Base-by-base conservation (phyloP, 768 basidiomycete species). In the Butyriboletus loyo region DNA sequence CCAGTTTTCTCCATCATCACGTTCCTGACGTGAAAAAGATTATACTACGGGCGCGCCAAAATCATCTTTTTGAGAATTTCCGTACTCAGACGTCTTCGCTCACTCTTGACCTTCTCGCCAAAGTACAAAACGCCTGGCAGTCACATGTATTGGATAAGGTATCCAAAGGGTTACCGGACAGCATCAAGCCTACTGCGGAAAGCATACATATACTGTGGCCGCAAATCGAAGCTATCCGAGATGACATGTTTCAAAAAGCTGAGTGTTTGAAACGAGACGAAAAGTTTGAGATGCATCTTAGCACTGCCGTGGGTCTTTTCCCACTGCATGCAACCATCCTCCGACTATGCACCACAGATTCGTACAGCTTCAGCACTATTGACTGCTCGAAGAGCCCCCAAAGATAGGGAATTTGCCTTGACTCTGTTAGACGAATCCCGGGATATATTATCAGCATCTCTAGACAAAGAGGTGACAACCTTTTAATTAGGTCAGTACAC, bases 261-360 rank as follows among this genome's bases (percentile, higher is more conserved):
- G 85, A 85, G 54, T 84, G 86, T 61, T 67, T 88, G 65, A 83
- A 77, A 65, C 79, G 84, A 63, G 88, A 97, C 56, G 94, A 96
- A 73, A 98, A 96, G 72, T 95, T 95, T 63, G 84, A 86, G 47
- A 89, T 98, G 91, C 76, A 95, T 72, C 81, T 92, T 62, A 73
- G 82, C 35, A 80, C 87, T 53, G 83, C 96, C 59, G 90, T 92
- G 67, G 65, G 84, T 74, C 22, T 45, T 63, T 43, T 41, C 30
- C 32, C 47, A 55, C 39, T 32, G 24, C 35, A 24, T 7, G 43
- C 31, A 55, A 58, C 53, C 28, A 54, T 51, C 39, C 40, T 48
- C 38, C 56, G 47, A 64, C 53, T 39, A 38, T 57, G 46, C 52
- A 46, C 57, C 42, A 55, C 59, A 70, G 74, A 85, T 80, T 64